These are phyloP conservation scores for Coccomyxa subellipsoidea DNA, from an alignment of 163 green algal species.

Conservation along the genomic window DNA sequence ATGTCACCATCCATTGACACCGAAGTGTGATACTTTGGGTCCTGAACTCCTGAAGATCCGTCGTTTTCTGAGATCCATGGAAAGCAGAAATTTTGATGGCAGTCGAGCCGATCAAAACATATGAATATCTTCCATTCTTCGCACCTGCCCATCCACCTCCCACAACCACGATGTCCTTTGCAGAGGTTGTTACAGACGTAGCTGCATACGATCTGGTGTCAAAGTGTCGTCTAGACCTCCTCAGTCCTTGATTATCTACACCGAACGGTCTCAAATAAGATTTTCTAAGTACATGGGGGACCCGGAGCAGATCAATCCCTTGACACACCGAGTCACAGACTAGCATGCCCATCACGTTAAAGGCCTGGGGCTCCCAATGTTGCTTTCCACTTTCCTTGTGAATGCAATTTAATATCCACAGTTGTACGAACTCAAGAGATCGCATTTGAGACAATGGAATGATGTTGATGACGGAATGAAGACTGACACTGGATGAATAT, in stretches of 20 bases:
- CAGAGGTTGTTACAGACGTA: neutral
- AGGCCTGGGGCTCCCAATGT: neutral
- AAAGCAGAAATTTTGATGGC: too few species aligned
- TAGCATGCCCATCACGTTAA: neutral
- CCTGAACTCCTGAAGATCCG: neutral
- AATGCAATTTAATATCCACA: too few species aligned
- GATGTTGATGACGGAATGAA: too few species aligned
- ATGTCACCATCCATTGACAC: too few species aligned
- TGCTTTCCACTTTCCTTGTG: too few species aligned
- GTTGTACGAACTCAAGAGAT: too few species aligned
- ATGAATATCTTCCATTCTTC: neutral
- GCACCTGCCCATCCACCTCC: neutral
- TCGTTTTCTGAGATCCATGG: neutral
- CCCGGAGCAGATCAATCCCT: neutral
- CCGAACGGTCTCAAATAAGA: neutral
- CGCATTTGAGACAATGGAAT: too few species aligned
- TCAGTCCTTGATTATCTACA: neutral
- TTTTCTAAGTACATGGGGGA: neutral
- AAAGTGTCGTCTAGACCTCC: neutral
- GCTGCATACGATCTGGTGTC: neutral
- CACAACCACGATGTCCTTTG: neutral
- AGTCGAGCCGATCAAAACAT: too few species aligned
- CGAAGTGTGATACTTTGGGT: too few species aligned
- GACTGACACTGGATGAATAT: too few species aligned
- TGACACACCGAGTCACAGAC: neutral